Conservation (phyloP, 768 basidiomycete genomes). For the Heimioporus sp. region DNA sequence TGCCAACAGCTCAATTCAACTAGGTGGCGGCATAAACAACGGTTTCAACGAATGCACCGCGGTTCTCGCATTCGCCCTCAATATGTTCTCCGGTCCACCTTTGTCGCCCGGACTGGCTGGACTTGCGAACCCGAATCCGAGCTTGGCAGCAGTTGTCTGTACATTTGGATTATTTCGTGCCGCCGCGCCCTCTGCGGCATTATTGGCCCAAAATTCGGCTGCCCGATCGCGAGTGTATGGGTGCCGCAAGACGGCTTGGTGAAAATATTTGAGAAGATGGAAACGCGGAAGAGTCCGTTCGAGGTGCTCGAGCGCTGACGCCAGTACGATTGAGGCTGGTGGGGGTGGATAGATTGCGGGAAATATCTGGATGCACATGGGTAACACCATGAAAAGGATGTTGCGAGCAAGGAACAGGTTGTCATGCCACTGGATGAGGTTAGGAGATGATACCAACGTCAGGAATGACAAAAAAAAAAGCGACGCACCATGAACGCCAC, state of each 20-base stretch:
- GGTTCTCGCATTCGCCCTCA: constrained; percentile 26
- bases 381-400: constrained; percentile 55
- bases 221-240: constrained; percentile 48
- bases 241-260: constrained; percentile 55
- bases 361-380: constrained; percentile 44
- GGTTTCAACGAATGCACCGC: constrained; percentile 26
- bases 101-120: constrained; percentile 5
- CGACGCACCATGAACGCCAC: constrained; percentile 40
- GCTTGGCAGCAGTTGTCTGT: constrained; percentile 42
- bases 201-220: constrained; percentile 54
- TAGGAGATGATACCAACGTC: neutral
- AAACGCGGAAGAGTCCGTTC: constrained; percentile 44
- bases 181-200: constrained; percentile 50
- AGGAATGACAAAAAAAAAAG: neutral
- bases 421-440: constrained; percentile 60
- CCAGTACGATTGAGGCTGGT: constrained; percentile 28
- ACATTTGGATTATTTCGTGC: constrained; percentile 50
- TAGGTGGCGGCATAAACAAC: constrained; percentile 20
- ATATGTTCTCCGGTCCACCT: constrained; percentile 17
- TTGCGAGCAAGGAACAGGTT: constrained; percentile 52
- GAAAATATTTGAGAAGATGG: constrained; percentile 54
- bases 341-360: constrained; percentile 34
- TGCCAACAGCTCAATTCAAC: constrained; percentile 2
- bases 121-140: constrained; percentile 40
- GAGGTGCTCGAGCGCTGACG: constrained; percentile 25